These are phyloP conservation scores for Manihot esculenta DNA, from an alignment of 441 rosid species.

Conservation along the genomic window DNA sequence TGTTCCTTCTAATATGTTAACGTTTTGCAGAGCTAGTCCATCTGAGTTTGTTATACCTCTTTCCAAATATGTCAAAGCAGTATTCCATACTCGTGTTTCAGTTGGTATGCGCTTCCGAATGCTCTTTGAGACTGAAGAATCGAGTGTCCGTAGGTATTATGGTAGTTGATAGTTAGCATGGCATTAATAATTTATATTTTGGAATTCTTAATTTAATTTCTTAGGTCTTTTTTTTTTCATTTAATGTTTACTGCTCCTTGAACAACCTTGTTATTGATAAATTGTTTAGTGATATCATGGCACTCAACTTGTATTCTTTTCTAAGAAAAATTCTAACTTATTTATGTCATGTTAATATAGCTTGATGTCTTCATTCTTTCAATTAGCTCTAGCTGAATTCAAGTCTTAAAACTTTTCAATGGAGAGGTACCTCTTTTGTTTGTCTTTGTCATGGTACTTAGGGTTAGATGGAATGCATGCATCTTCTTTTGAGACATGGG, in stretches of 20 bases:
- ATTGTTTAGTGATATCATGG: neutral
- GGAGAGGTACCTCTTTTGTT: neutral
- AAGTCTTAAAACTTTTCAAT: neutral
- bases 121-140: conserved; percentile 83
- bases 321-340: neutral
- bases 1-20: conserved; percentile 1
- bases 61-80: conserved; percentile 65
- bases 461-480: neutral
- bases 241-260: neutral
- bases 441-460: conserved; percentile 2
- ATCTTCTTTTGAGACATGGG: neutral
- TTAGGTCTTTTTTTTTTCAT: neutral
- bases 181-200: conserved; percentile 7
- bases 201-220: neutral
- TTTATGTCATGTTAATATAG: neutral
- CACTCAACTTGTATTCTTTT: neutral
- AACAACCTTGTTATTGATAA: neutral
- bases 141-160: conserved; percentile 64
- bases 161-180: conserved; percentile 20
- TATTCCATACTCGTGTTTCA: conserved; percentile 63
- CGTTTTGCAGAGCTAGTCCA: conserved; percentile 65
- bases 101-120: conserved; percentile 80
- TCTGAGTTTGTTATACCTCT: conserved; percentile 70
- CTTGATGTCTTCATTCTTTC: neutral
- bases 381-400: neutral